Conservation (phyloP, 148 eudicot genomes). For the Vaccinium vitisidaea region DNA sequence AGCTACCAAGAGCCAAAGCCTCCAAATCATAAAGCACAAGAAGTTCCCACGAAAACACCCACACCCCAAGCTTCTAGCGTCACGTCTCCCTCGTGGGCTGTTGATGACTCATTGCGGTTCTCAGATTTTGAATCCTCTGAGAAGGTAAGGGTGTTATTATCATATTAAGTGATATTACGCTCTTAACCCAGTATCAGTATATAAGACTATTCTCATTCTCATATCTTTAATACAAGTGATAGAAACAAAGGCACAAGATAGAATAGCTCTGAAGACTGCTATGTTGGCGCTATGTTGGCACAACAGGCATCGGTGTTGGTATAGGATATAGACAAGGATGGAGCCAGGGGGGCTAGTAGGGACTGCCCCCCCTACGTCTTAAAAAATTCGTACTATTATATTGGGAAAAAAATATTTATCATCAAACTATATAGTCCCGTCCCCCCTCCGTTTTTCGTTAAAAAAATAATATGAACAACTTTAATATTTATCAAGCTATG, state of each 20-base stretch:
- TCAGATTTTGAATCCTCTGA: conserved; percentile 57
- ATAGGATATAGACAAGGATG: no score
- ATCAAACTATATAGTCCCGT: no score
- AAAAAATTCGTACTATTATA: no score
- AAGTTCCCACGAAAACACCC: conserved; percentile 34
- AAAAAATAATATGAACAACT: no score
- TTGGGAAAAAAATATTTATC: no score
- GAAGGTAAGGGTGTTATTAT: conserved; percentile 45
- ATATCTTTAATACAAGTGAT: not conserved
- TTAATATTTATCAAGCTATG: no score
- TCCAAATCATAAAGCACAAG: conserved; percentile 48
- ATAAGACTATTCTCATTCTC: not conserved
- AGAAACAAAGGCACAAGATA: not conserved
- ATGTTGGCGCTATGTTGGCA: not conserved
- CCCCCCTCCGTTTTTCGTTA: no score
- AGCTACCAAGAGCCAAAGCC: conserved; percentile 48
- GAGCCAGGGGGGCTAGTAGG: no score
- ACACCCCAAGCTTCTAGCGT: conserved; percentile 36
- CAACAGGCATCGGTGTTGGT: not conserved
- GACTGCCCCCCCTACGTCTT: no score
- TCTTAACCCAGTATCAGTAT: not conserved
- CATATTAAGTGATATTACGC: not conserved
- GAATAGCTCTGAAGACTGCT: not conserved
- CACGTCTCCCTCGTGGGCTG: conserved; percentile 70
- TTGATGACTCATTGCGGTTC: conserved; percentile 77